Evolutionary conservation across 2,329 filamentous ascomycete species (phyloP).

Genomic region (Thielaviopsis musarum): DNA sequence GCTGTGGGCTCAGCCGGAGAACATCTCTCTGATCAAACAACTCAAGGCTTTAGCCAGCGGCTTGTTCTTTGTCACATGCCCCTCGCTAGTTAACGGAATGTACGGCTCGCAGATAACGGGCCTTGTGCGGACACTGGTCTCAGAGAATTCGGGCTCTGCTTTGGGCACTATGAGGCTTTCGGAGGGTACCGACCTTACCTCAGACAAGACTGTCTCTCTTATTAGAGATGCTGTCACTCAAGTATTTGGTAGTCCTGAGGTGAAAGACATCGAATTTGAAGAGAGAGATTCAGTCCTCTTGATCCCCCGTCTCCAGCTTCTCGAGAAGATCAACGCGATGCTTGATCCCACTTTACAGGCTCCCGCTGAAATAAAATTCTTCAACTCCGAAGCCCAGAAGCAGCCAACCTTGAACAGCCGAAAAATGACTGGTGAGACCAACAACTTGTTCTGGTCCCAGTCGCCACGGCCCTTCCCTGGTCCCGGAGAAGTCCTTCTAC

Average conservation of each 20-base stretch:
- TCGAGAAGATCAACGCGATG: slow-evolving; percentile 25
- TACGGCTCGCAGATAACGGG: slow-evolving; percentile 26
- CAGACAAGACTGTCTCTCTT: slow-evolving; percentile 14
- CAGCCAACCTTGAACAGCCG: not conserved
- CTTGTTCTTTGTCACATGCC: slow-evolving; percentile 31
- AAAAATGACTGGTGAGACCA: not conserved
- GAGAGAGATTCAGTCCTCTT: slow-evolving; percentile 22
- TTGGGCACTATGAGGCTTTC: slow-evolving; percentile 2
- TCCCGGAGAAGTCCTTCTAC: not conserved
- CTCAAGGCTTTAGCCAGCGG: slow-evolving; percentile 23
- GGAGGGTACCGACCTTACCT: slow-evolving; percentile 28
- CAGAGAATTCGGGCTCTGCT: slow-evolving; percentile 27
- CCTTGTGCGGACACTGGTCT: slow-evolving; percentile 30
- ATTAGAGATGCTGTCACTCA: not conserved
- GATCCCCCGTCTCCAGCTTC: slow-evolving; percentile 28
- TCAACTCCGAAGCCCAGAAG: not conserved
- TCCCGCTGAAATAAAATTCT: not conserved
- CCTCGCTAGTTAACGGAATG: slow-evolving; percentile 21
- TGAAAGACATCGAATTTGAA: slow-evolving; percentile 23
- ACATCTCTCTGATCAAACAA: slow-evolving; percentile 24
- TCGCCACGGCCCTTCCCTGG: not conserved
- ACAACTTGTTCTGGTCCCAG: not conserved
- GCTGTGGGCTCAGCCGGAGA: slow-evolving; percentile 9
- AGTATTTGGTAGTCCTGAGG: slow-evolving; percentile 2
- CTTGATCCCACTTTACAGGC: slow-evolving; percentile 21